phyloP scores from a whole-genome alignment of 2,329 filamentous ascomycete genomes.

The Tolypocladium paradoxum region DNA sequence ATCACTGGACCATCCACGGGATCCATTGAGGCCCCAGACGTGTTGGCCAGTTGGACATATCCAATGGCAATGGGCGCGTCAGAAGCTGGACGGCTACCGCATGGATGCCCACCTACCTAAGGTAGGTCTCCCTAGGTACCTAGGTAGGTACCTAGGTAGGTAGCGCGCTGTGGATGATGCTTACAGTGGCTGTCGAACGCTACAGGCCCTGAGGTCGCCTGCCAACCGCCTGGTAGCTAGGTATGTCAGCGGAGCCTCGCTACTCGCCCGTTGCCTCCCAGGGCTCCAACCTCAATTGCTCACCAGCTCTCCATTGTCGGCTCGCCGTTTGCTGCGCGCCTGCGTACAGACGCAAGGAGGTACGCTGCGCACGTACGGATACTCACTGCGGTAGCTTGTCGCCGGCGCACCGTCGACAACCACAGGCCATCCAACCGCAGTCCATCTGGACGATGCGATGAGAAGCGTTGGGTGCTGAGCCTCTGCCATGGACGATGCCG shows the following conservation, averaged over 20 bases:
- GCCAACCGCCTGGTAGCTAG: background rate
- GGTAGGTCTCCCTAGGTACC: too few species aligned
- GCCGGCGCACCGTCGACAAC: background rate
- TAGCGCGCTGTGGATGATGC: background rate
- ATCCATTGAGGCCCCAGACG: background rate
- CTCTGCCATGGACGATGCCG: conserved; percentile 2
- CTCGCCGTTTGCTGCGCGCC: background rate
- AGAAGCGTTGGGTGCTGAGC: background rate
- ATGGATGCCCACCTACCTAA: too few species aligned
- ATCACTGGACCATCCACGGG: background rate
- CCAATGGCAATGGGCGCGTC: too few species aligned
- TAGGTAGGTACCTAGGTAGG: too few species aligned
- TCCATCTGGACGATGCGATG: background rate
- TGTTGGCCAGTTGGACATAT: background rate
- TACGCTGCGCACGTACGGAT: background rate
- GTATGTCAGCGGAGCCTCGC: background rate
- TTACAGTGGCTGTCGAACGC: background rate
- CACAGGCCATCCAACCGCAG: background rate
- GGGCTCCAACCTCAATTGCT: background rate
- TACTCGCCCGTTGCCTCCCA: background rate
- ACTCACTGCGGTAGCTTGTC: background rate
- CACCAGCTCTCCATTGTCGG: background rate
- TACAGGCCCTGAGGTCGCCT: background rate
- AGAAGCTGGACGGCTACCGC: background rate
- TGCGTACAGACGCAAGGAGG: background rate